Evolutionary conservation across 768 basidiomycete species (phyloP).

Genomic region (Lactifluus echinatus): DNA sequence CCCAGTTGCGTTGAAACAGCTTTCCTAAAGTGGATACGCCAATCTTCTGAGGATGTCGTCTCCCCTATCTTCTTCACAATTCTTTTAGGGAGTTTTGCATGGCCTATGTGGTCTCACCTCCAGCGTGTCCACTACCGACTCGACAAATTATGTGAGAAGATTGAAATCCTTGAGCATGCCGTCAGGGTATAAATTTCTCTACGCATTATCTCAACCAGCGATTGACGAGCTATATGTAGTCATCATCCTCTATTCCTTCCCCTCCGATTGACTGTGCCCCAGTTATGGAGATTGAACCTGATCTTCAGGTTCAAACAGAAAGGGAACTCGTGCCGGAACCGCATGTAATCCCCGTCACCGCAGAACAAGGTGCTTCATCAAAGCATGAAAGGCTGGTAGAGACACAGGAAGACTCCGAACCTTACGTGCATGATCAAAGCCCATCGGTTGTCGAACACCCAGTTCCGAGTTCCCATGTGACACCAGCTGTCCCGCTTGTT

Average conservation of each 20-base stretch:
- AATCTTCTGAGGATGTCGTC: not conserved
- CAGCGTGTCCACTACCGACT: not conserved
- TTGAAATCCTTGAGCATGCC: constrained; percentile 2
- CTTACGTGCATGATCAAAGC: not conserved
- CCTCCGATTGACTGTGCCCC: not conserved
- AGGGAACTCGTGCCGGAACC: not conserved
- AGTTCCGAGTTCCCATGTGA: too few relatives aligned
- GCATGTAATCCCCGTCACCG: not conserved
- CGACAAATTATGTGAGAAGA: not conserved
- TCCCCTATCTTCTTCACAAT: not conserved
- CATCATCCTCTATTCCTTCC: not conserved
- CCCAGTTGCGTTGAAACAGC: not conserved
- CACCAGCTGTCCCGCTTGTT: not conserved
- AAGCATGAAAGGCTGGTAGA: not conserved
- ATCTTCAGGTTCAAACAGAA: too few relatives aligned
- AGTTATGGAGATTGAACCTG: too few relatives aligned
- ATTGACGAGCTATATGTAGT: not conserved
- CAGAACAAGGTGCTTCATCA: too few relatives aligned
- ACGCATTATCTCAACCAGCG: not conserved
- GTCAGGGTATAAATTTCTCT: not conserved
- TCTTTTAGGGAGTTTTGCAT: not conserved
- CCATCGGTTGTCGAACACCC: not conserved
- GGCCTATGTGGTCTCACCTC: not conserved
- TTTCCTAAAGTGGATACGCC: not conserved
- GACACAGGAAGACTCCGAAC: not conserved